Percentiles rank a stretch among this genome's conserved stretches.
These are phyloP conservation scores for Suillus lakei DNA, from an alignment of 768 basidiomycete genomes.

Conservation along the genomic window DNA sequence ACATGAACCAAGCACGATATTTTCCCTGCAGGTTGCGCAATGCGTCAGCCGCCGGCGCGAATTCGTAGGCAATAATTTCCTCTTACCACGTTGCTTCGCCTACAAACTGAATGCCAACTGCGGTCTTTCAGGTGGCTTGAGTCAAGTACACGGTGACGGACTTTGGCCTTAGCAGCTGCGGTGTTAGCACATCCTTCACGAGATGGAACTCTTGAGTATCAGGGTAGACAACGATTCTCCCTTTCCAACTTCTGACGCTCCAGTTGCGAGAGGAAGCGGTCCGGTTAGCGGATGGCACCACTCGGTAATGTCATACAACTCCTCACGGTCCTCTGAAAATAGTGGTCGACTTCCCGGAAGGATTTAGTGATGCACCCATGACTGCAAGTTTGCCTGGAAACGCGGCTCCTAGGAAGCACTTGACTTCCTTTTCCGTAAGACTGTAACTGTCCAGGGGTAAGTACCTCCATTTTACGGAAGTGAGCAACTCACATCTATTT, in stretches of 20 bases:
- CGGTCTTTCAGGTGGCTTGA: constrained; percentile 20
- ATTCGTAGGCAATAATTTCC: constrained; percentile 10
- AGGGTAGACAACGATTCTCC: background rate
- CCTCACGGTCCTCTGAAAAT: background rate
- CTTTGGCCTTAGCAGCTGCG: constrained; percentile 1
- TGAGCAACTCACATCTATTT: background rate
- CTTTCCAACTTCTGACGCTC: background rate
- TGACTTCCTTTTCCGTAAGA: constrained; percentile 3
- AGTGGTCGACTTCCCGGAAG: constrained; percentile 2
- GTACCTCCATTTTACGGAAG: background rate
- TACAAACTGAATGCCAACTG: constrained; percentile 27
- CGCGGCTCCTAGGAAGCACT: constrained; percentile 6
- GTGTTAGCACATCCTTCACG: background rate
- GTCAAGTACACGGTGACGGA: constrained; percentile 26
- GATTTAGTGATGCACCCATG: background rate
- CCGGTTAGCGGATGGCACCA: constrained; percentile 1
- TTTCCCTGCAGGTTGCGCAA: constrained; percentile 23
- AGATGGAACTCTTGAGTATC: constrained; percentile 3
- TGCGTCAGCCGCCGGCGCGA: background rate
- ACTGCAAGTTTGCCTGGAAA: constrained; percentile 5
- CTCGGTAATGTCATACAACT: background rate
- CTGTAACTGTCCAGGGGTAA: constrained; percentile 1
- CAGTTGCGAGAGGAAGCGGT: constrained; percentile 1
- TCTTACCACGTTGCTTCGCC: constrained; percentile 16
- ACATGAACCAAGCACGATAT: constrained; percentile 32